These are phyloP conservation scores for Coniochaeta sp. DNA, from an alignment of 2,329 filamentous ascomycete genomes.

Conservation along the genomic window DNA sequence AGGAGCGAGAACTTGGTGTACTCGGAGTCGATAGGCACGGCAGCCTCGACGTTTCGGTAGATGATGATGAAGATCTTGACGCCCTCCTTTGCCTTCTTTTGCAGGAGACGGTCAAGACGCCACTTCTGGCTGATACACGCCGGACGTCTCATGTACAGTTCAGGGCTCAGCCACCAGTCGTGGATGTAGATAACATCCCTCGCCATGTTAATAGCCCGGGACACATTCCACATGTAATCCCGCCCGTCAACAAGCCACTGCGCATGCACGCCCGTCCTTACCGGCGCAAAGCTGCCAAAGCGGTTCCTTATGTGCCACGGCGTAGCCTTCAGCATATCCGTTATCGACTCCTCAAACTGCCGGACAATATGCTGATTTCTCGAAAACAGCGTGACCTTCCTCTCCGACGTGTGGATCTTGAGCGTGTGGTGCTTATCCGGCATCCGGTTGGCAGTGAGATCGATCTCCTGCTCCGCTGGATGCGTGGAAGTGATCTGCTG, in stretches of 20 bases:
- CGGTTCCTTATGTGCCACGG: slow-evolving; percentile 78
- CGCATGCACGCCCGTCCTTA: slow-evolving; percentile 78
- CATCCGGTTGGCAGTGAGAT: slow-evolving; percentile 29
- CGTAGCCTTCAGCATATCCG: slow-evolving; percentile 75
- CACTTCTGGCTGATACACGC: slow-evolving; percentile 97
- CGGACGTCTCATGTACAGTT: slow-evolving; percentile 89
- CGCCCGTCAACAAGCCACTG: slow-evolving; percentile 96
- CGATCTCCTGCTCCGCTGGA: slow-evolving; percentile 29
- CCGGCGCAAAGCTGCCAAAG: slow-evolving; percentile 89
- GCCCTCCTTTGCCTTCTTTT: slow-evolving; percentile 86
- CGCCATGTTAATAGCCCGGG: slow-evolving; percentile 91
- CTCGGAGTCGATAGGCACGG: slow-evolving; percentile 95
- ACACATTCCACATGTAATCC: slow-evolving; percentile 99
- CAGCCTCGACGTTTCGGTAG: slow-evolving; percentile 95
- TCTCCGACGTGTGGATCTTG: slow-evolving; percentile 83
- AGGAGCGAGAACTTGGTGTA: slow-evolving; percentile 96
- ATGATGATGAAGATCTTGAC: slow-evolving; percentile 98
- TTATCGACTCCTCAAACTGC: slow-evolving; percentile 92
- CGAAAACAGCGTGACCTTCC: slow-evolving; percentile 84
- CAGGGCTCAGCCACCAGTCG: slow-evolving; percentile 97
- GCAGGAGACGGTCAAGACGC: slow-evolving; percentile 87
- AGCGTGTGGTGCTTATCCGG: slow-evolving; percentile 69
- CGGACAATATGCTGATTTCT: slow-evolving; percentile 82
- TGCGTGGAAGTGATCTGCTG: slow-evolving; percentile 43
- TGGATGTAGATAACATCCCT: slow-evolving; percentile 98